Conservation (phyloP, 805 yeast genomes). For the Candida endomychidarum region DNA sequence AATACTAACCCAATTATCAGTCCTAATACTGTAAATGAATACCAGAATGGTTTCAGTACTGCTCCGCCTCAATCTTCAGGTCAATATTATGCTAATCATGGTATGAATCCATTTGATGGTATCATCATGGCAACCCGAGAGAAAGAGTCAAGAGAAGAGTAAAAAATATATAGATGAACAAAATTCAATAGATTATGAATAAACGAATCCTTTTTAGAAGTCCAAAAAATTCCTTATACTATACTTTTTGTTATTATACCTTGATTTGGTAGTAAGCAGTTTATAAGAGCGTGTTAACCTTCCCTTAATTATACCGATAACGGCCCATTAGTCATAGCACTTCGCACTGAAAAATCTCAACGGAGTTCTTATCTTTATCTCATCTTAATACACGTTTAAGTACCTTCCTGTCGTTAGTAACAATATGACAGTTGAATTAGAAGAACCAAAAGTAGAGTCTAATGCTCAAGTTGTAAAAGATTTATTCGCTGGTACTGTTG, state of each 20-base stretch:
- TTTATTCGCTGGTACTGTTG: conserved; percentile 86
- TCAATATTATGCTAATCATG: conserved; percentile 34
- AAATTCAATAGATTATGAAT: not conserved
- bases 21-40: conserved; percentile 14
- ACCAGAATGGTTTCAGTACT: conserved; percentile 12
- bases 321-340: not conserved
- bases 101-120: conserved; percentile 41
- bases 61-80: conserved; percentile 35
- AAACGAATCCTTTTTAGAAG: no score
- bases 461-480: conserved; percentile 63
- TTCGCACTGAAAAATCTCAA: not conserved
- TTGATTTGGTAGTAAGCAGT: no score
- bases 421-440: conserved; percentile 43
- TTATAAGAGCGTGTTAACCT: no score
- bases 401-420: no score
- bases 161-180: no score
- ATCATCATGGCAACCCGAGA: conserved; percentile 25
- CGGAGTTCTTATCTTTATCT: conserved; percentile 1
- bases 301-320: no score
- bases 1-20: conserved; percentile 17
- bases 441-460: conserved; percentile 39
- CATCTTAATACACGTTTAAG: no score
- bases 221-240: no score
- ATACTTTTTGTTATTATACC: no score
- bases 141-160: not conserved